Conservation (phyloP, 805 yeast species). For the Millerozyma miso region DNA sequence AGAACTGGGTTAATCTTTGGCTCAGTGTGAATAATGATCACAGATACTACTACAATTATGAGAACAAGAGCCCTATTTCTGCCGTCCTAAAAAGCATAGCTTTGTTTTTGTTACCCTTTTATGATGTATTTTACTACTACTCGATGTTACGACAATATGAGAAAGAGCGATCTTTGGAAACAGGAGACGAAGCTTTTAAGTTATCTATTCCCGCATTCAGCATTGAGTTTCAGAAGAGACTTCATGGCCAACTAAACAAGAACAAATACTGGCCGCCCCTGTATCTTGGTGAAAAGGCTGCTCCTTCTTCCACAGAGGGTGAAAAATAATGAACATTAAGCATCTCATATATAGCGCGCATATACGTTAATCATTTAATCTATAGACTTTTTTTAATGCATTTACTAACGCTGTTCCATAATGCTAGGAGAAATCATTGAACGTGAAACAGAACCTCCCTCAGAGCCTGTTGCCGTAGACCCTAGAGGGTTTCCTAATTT, state of each 20-base stretch:
- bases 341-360: background rate
- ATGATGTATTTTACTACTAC: constrained; percentile 12
- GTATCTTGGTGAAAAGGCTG: constrained; percentile 8
- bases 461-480: constrained; percentile 24
- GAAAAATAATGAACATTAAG: background rate
- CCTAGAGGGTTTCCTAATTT: constrained; percentile 36
- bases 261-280: constrained; percentile 15
- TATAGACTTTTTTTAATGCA: background rate
- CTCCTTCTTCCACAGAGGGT: too few relatives aligned
- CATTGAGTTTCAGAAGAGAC: constrained; percentile 8
- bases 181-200: background rate
- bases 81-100: constrained; percentile 13
- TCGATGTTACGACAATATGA: background rate
- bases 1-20: constrained; percentile 34
- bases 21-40: constrained; percentile 19
- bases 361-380: background rate
- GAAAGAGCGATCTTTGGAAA: background rate
- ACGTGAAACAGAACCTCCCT: constrained; percentile 40
- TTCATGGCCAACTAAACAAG: constrained; percentile 12
- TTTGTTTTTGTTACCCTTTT: constrained; percentile 17
- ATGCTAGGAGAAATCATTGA: constrained; percentile 71
- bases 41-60: constrained; percentile 2
- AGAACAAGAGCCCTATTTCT: constrained; percentile 5
- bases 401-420: background rate
- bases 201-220: constrained; percentile 3